Evolutionary conservation across 176 grass and related monocot genomes (phyloP).

Genomic region (Bromus sterilis): DNA sequence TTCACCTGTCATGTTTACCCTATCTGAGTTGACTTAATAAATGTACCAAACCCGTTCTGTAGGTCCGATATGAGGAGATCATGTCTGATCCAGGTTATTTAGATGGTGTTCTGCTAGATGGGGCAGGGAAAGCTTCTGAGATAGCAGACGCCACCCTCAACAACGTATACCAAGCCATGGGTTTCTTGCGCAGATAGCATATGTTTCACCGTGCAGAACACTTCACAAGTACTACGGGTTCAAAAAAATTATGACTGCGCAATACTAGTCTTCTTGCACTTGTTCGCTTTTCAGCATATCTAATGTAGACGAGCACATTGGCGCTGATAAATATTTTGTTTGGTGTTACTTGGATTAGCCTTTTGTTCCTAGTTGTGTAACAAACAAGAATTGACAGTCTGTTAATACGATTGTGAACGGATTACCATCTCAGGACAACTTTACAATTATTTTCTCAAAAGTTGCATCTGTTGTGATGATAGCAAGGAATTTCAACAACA

Average conservation of each 20-base stretch:
- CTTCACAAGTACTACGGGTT: not conserved
- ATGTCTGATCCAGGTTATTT: constrained; percentile 77
- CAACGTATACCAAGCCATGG: constrained; percentile 96
- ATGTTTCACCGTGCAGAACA: not conserved
- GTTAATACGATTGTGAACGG: not conserved
- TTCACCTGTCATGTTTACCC: not conserved
- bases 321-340: not conserved
- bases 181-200: constrained; percentile 69
- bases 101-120: constrained; percentile 68
- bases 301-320: not conserved
- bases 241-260: not conserved
- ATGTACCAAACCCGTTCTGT: not conserved
- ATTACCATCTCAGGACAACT: not conserved
- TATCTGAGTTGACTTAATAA: not conserved
- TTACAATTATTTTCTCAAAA: not conserved
- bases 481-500: not conserved
- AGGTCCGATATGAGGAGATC: constrained; percentile 78
- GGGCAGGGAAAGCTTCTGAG: constrained; percentile 73
- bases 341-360: not conserved
- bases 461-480: not conserved
- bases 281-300: not conserved
- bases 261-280: not conserved
- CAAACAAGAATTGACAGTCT: not conserved
- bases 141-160: constrained; percentile 74
- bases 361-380: not conserved